Evolutionary conservation across 2,329 filamentous ascomycete genomes (phyloP).

Genomic region (Monosporascus ibericus): DNA sequence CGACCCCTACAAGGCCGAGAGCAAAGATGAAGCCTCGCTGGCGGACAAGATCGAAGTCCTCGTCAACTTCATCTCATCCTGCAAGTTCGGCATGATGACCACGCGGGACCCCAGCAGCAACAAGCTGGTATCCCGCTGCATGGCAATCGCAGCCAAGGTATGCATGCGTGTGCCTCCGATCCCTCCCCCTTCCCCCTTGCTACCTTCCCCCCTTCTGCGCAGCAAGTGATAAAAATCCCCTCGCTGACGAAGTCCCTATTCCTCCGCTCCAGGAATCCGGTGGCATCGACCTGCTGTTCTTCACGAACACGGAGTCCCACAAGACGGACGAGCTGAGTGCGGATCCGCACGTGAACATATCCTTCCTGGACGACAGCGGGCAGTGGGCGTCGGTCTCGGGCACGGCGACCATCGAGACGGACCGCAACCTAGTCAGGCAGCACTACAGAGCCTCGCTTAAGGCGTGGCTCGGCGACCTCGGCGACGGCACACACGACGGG

Average conservation of each 20-base stretch:
- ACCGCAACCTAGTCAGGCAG: conserved; percentile 62
- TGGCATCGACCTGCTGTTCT: conserved; percentile 78
- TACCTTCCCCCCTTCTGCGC: not conserved
- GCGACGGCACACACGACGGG: conserved; percentile 76
- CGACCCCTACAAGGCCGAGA: conserved; percentile 67
- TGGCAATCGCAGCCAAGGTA: conserved; percentile 64
- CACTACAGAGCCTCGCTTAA: conserved; percentile 70
- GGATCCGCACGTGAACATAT: conserved; percentile 71
- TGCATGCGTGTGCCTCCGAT: conserved; percentile 9
- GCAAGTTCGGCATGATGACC: conserved; percentile 68
- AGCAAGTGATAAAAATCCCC: not conserved
- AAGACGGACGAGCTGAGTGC: conserved; percentile 74
- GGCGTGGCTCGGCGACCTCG: conserved; percentile 80
- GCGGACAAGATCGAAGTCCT: conserved; percentile 62
- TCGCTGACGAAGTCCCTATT: not conserved
- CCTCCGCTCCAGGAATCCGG: conserved; percentile 56
- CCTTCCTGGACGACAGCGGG: conserved; percentile 68
- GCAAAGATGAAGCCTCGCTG: conserved; percentile 47
- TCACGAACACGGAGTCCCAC: conserved; percentile 83
- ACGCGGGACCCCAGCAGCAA: conserved; percentile 52
- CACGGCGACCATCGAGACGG: conserved; percentile 59
- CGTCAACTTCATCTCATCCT: conserved; percentile 50
- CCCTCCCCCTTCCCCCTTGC: not conserved
- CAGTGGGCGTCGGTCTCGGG: conserved; percentile 87
- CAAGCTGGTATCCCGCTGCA: conserved; percentile 56